Conservation (phyloP, 2,329 filamentous ascomycete genomes). For the Juglanconis juglandina region DNA sequence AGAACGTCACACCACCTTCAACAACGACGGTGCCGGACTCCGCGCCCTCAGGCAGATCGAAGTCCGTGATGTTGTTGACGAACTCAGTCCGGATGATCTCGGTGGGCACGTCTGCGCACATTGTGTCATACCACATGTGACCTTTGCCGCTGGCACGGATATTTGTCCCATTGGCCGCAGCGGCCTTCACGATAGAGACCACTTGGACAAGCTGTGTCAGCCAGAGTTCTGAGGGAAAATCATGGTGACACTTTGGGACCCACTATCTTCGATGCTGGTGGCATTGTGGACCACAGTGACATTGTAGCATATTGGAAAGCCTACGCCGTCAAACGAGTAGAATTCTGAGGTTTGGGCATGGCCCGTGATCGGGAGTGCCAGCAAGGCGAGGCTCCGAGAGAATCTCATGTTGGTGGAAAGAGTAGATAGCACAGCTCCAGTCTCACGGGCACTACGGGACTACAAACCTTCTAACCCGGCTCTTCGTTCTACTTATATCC, state of each 20-base stretch:
- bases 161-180: conserved; percentile 35
- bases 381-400: neutral
- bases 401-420: conserved; percentile 5
- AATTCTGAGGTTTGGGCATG: conserved; percentile 27
- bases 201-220: conserved; percentile 10
- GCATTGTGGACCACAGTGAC: conserved; percentile 43
- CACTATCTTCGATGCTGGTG: conserved; percentile 42
- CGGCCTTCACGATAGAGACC: conserved; percentile 37
- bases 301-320: conserved; percentile 44
- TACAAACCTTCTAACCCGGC: neutral
- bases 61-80: conserved; percentile 62
- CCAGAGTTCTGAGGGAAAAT: neutral
- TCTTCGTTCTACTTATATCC: neutral
- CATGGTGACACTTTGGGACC: neutral
- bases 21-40: conserved; percentile 43
- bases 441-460: neutral
- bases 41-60: conserved; percentile 35
- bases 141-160: conserved; percentile 48
- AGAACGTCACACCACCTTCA: conserved; percentile 50
- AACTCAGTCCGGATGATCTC: conserved; percentile 45
- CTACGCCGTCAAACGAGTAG: conserved; percentile 49
- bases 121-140: conserved; percentile 52
- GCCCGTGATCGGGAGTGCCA: conserved; percentile 10
- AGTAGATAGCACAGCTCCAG: neutral
- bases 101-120: conserved; percentile 48